A percentile compares a stretch with the other conserved stretches of the same genome.
Evolutionary conservation across 768 basidiomycete species (phyloP).

Genomic region (Mycena belliarum): DNA sequence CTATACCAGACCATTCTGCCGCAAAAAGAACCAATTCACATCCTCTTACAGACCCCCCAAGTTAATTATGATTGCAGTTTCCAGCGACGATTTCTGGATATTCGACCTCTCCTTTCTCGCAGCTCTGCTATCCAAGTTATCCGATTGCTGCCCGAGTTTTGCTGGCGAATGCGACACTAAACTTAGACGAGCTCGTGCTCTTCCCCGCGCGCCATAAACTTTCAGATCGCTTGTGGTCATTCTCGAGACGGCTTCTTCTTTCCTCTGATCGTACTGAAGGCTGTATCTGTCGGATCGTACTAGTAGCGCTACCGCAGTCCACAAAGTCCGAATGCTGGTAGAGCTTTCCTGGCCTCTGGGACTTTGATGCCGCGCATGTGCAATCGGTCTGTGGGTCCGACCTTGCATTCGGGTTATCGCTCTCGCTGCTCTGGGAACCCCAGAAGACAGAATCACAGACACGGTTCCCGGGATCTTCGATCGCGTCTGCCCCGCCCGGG

Average conservation of each 20-base stretch:
- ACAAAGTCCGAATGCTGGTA: neutral
- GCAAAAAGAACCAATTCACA: neutral
- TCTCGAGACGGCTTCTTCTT: slow-evolving; percentile 13
- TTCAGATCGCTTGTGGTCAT: neutral
- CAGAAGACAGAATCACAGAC: neutral
- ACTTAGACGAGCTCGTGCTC: neutral
- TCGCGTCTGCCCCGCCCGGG: no score
- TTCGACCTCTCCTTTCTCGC: neutral
- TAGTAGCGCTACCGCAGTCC: neutral
- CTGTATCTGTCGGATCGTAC: neutral
- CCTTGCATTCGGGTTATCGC: neutral
- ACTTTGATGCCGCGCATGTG: neutral
- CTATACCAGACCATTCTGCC: no score
- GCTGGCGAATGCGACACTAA: neutral
- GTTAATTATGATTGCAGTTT: neutral
- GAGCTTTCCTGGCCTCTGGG: neutral
- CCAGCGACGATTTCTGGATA: neutral
- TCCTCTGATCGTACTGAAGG: neutral
- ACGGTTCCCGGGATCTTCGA: slow-evolving; percentile 7
- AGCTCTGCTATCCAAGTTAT: neutral
- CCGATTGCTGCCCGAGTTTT: neutral
- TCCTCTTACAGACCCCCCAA: neutral
- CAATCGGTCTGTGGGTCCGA: slow-evolving; percentile 12
- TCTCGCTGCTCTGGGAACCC: neutral
- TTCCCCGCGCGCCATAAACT: slow-evolving; percentile 5